These are phyloP conservation scores for Talaromyces adpressus DNA, from an alignment of 495 filamentous ascomycete genomes.

Conservation along the genomic window DNA sequence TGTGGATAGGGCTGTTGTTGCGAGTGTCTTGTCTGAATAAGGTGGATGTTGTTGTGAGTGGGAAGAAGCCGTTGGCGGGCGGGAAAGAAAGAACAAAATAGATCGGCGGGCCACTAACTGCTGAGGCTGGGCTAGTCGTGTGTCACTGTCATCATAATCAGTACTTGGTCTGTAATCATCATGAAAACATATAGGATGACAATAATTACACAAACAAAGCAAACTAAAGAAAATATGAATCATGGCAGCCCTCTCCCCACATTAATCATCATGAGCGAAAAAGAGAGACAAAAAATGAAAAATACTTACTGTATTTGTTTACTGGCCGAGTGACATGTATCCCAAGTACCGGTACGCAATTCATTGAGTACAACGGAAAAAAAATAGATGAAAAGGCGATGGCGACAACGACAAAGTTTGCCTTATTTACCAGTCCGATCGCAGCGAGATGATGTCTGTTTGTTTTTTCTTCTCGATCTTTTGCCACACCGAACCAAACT, in stretches of 20 bases:
- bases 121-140: not conserved
- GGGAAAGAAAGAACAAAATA: slow-evolving; percentile 7
- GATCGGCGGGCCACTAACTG: slow-evolving; percentile 2
- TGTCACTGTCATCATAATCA: not conserved
- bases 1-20: not conserved
- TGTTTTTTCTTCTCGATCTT: not conserved
- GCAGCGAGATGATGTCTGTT: not conserved
- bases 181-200: not conserved
- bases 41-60: not conserved
- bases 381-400: not conserved
- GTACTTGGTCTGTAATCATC: not conserved
- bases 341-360: not conserved
- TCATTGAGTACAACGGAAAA: not conserved
- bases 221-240: not conserved
- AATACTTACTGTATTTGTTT: not conserved
- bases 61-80: not conserved
- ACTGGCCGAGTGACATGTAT: not conserved
- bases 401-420: not conserved
- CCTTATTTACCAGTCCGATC: not conserved
- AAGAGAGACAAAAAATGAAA: not conserved
- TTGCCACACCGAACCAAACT: not conserved
- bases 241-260: not conserved
- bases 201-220: not conserved
- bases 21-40: not conserved
- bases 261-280: not conserved